These are phyloP conservation scores for Sambucus nigra DNA, from an alignment of 129 eudicot genomes.

Conservation along the genomic window DNA sequence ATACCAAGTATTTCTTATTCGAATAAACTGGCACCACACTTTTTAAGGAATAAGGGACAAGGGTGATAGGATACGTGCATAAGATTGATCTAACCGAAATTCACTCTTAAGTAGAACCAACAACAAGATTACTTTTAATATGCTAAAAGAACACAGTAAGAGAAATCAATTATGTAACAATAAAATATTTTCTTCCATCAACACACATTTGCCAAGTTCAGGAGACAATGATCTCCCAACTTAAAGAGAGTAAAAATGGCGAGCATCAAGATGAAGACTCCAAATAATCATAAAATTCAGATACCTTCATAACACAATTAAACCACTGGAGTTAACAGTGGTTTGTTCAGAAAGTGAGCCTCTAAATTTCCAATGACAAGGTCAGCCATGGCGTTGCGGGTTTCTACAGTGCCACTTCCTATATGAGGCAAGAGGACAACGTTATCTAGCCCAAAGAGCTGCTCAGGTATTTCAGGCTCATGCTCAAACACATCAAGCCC, in stretches of 20 bases:
- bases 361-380: constrained; percentile 26
- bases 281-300: neutral
- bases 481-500: constrained; percentile 24
- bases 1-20: no score
- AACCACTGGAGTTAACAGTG: constrained; percentile 36
- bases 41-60: no score
- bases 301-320: constrained; percentile 3
- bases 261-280: neutral
- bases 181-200: neutral
- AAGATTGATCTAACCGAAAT: no score
- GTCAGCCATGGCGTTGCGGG: constrained; percentile 29
- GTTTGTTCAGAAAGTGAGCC: constrained; percentile 26
- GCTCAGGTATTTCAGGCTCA: constrained; percentile 30
- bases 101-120: no score
- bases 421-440: constrained; percentile 33
- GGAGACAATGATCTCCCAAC: neutral
- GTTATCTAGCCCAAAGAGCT: constrained; percentile 20
- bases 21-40: no score
- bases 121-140: no score
- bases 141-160: no score
- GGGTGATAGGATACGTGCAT: no score
- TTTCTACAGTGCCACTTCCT: constrained; percentile 24
- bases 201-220: neutral
- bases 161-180: neutral
- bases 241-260: neutral